Conservation (phyloP, 2,329 filamentous ascomycete genomes). For the Hymenoscyphus fructigenus region DNA sequence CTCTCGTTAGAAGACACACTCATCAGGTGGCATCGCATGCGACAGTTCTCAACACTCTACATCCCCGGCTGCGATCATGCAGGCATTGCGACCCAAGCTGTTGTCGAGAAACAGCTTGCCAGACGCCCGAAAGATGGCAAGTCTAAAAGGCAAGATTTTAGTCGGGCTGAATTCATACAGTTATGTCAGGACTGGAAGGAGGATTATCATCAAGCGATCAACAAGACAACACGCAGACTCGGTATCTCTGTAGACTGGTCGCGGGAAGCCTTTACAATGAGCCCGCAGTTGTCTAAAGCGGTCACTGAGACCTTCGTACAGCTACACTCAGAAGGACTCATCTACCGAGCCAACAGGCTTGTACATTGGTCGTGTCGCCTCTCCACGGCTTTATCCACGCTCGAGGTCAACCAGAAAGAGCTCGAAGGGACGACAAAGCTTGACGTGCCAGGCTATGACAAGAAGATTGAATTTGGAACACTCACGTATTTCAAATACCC, state of each 20-base stretch:
- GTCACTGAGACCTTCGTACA: slow-evolving; percentile 83
- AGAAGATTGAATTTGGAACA: slow-evolving; percentile 92
- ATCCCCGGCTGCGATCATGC: slow-evolving; percentile 90
- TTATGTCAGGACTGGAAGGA: slow-evolving; percentile 90
- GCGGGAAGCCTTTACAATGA: slow-evolving; percentile 92
- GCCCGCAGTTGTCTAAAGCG: slow-evolving; percentile 74
- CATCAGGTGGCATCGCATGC: slow-evolving; percentile 85
- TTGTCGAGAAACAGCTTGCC: slow-evolving; percentile 90
- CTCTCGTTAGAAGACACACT: slow-evolving; percentile 82
- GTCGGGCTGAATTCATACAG: slow-evolving; percentile 72
- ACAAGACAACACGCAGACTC: slow-evolving; percentile 74
- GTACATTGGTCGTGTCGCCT: slow-evolving; percentile 91
- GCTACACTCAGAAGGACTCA: slow-evolving; percentile 85
- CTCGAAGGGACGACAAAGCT: slow-evolving; percentile 78
- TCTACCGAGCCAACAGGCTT: slow-evolving; percentile 85
- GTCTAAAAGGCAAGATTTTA: slow-evolving; percentile 72
- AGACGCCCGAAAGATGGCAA: slow-evolving; percentile 57
- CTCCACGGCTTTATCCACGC: slow-evolving; percentile 82
- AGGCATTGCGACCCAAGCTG: slow-evolving; percentile 88
- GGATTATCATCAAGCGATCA: slow-evolving; percentile 85
- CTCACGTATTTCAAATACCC: slow-evolving; percentile 85
- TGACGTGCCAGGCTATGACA: slow-evolving; percentile 85
- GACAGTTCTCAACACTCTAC: slow-evolving; percentile 81
- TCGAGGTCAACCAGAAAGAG: slow-evolving; percentile 89
- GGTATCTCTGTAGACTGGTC: slow-evolving; percentile 90